phyloP scores from a whole-genome alignment of 2,329 filamentous ascomycete genomes.

The Cadophora sp. region DNA sequence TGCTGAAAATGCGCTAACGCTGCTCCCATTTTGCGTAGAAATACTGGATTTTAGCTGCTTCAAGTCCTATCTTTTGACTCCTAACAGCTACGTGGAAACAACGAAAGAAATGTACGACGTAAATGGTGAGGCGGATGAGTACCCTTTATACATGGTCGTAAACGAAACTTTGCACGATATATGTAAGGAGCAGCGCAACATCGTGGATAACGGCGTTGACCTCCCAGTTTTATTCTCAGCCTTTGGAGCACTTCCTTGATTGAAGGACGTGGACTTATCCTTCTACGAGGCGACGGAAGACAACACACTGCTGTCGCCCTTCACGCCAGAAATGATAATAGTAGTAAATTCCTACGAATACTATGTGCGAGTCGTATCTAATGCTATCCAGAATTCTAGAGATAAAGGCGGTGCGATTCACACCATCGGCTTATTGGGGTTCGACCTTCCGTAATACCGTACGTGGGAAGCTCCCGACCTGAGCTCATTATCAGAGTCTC shows the following conservation, averaged over 20 bases:
- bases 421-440: conserved; percentile 4
- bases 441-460: not conserved
- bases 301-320: not conserved
- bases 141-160: not conserved
- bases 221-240: not conserved
- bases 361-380: not conserved
- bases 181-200: not conserved
- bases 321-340: not conserved
- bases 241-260: not conserved
- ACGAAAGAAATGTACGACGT: not conserved
- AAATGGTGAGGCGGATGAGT: not conserved
- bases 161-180: not conserved
- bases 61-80: not conserved
- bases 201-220: not conserved
- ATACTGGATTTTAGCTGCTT: not conserved
- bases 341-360: conserved; percentile 5
- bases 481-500: not conserved
- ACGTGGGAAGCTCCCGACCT: not conserved
- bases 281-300: not conserved
- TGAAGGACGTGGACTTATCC: not conserved
- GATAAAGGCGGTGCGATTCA: not conserved
- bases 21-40: not conserved
- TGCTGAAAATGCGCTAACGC: conserved; percentile 3
- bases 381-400: conserved; percentile 4
- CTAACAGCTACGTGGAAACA: not conserved